Conservation (phyloP, 2,329 filamentous ascomycete species). For the Apiospora phragmitis region DNA sequence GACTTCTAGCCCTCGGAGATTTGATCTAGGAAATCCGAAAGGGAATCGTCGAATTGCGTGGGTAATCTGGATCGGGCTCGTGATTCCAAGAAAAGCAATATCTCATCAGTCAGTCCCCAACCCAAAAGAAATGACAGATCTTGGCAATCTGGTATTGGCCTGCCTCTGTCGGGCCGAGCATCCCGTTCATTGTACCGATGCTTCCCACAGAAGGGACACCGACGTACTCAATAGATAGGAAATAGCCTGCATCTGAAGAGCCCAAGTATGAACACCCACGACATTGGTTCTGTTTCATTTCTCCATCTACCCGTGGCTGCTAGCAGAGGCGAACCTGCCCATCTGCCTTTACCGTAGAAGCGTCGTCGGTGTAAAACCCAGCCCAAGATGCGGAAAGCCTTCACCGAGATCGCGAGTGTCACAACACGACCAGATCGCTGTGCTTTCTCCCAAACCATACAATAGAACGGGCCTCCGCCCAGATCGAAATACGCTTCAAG, state of each 20-base stretch:
- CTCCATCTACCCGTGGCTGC: not conserved
- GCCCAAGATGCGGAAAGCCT: not conserved
- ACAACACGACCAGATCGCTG: not conserved
- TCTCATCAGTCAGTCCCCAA: not conserved
- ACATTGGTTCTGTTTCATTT: not conserved
- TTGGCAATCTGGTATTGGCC: not conserved
- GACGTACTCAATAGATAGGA: not conserved
- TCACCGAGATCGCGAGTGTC: not conserved
- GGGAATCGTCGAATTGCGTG: not conserved
- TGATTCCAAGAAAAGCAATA: not conserved
- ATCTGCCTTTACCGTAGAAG: not conserved
- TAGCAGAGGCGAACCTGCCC: not conserved
- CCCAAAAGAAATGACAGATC: not conserved
- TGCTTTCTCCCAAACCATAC: not conserved
- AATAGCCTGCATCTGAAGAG: not conserved
- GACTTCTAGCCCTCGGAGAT: not conserved
- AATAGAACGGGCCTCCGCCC: not conserved
- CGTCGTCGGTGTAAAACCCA: not conserved
- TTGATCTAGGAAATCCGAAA: not conserved
- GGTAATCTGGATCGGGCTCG: not conserved
- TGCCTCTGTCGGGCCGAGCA: not conserved
- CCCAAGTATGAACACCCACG: not conserved
- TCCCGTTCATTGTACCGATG: not conserved
- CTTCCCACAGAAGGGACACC: not conserved
- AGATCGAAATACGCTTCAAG: not conserved